phyloP scores from a whole-genome alignment of 352 stramenopile genomes.

The Phytophthora vignae region DNA sequence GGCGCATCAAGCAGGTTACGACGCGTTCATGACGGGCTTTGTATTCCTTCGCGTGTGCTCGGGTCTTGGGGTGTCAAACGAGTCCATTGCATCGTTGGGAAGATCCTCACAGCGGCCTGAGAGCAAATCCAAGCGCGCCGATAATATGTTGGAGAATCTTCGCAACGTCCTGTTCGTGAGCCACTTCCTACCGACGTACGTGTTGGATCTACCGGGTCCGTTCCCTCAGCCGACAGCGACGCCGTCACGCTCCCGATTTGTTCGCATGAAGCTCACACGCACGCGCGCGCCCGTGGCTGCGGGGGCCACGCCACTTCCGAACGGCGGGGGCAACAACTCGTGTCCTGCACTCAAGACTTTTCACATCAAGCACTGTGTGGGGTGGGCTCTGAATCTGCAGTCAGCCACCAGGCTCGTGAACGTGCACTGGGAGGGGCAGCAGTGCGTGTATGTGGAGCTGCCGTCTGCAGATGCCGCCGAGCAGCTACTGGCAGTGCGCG shows the following conservation, averaged over 20 bases:
- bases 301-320: conserved; percentile 23
- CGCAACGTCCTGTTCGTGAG: conserved; percentile 64
- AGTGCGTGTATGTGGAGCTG: conserved; percentile 61
- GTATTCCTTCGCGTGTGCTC: conserved; percentile 78
- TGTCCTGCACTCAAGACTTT: conserved; percentile 62
- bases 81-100: conserved; percentile 50
- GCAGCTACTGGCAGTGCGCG: conserved; percentile 48
- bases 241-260: conserved; percentile 58
- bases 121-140: background rate
- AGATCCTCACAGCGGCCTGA: background rate
- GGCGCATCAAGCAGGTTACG: conserved; percentile 79
- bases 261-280: conserved; percentile 64
- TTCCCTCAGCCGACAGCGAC: conserved; percentile 51
- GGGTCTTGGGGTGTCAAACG: conserved; percentile 65
- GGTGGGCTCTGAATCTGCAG: conserved; percentile 55
- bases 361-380: conserved; percentile 81
- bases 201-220: conserved; percentile 53
- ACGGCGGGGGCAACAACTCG: conserved; percentile 19
- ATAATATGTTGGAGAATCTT: conserved; percentile 43
- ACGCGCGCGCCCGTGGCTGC: conserved; percentile 37
- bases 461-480: conserved; percentile 46
- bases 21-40: conserved; percentile 83
- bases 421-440: conserved; percentile 62
- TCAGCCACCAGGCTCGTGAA: conserved; percentile 45
- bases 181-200: conserved; percentile 64